phyloP scores from a whole-genome alignment of 116 monocot genomes.

The Dioscorea cayenensis region DNA sequence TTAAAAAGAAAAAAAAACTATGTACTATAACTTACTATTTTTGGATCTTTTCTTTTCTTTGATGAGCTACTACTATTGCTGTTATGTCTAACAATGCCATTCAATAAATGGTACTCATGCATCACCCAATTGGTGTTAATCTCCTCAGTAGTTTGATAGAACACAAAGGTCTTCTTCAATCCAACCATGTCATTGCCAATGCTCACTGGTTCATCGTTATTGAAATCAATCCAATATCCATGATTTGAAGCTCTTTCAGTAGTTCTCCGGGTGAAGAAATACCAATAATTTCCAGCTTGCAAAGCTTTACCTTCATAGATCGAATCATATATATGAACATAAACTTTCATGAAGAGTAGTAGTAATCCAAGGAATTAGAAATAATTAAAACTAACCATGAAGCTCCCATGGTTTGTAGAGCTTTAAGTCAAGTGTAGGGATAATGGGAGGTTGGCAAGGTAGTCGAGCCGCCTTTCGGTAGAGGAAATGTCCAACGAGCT shows the following conservation, averaged over 20 bases:
- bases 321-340: neutral
- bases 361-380: neutral
- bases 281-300: slow-evolving; percentile 53
- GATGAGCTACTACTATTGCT: slow-evolving; percentile 17
- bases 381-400: slow-evolving; percentile 16
- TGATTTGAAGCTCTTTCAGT: slow-evolving; percentile 27
- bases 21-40: slow-evolving; percentile 25
- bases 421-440: slow-evolving; percentile 52
- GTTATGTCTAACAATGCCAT: neutral
- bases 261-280: slow-evolving; percentile 54
- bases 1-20: neutral
- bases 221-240: slow-evolving; percentile 54
- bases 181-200: slow-evolving; percentile 28
- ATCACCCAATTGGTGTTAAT: slow-evolving; percentile 80
- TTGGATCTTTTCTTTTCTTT: slow-evolving; percentile 31
- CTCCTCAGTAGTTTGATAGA: slow-evolving; percentile 35
- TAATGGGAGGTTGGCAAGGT: slow-evolving; percentile 57
- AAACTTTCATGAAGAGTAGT: neutral
- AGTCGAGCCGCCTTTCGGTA: slow-evolving; percentile 25
- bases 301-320: slow-evolving; percentile 69
- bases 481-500: slow-evolving; percentile 52
- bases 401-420: slow-evolving; percentile 65
- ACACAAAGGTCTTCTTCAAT: slow-evolving; percentile 53
- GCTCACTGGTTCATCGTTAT: slow-evolving; percentile 28
- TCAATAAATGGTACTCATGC: slow-evolving; percentile 74